phyloP scores from a whole-genome alignment of 106 monocot species.

The Vanilla planifolia region DNA sequence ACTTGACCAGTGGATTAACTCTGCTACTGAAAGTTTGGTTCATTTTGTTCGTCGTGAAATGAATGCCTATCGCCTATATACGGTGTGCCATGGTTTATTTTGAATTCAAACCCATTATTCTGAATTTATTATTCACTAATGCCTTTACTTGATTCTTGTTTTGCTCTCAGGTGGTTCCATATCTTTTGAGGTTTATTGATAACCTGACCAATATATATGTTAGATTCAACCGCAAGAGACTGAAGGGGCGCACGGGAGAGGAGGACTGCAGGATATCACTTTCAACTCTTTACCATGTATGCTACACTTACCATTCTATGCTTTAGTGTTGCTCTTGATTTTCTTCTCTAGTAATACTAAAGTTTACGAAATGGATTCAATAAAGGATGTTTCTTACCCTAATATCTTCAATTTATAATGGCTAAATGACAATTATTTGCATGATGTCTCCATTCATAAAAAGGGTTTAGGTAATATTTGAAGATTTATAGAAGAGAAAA shows the following conservation, averaged over 20 bases:
- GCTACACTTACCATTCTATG: constrained; percentile 1
- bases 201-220: constrained; percentile 98
- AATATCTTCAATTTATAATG: no score
- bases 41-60: constrained; percentile 93
- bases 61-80: constrained; percentile 95
- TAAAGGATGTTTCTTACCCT: no score
- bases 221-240: constrained; percentile 89
- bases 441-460: no score
- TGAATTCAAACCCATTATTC: background rate
- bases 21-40: constrained; percentile 96
- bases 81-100: constrained; percentile 31
- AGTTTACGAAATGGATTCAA: no score
- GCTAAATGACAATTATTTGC: no score
- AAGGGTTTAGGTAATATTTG: no score
- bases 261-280: constrained; percentile 87
- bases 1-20: constrained; percentile 98
- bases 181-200: constrained; percentile 89
- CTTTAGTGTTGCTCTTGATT: constrained; percentile 1
- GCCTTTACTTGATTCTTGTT: constrained; percentile 1
- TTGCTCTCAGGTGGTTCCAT: constrained; percentile 74
- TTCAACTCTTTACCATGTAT: constrained; percentile 95
- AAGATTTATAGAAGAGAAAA: no score
- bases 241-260: constrained; percentile 96
- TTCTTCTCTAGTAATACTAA: constrained; percentile 1
- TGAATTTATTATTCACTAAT: background rate